Evolutionary conservation across 192 early-diverging fungal genomes (phyloP), one percentile per base, ranked within the genome.

Genomic region (Phlyctochytrium arcticum): DNA sequence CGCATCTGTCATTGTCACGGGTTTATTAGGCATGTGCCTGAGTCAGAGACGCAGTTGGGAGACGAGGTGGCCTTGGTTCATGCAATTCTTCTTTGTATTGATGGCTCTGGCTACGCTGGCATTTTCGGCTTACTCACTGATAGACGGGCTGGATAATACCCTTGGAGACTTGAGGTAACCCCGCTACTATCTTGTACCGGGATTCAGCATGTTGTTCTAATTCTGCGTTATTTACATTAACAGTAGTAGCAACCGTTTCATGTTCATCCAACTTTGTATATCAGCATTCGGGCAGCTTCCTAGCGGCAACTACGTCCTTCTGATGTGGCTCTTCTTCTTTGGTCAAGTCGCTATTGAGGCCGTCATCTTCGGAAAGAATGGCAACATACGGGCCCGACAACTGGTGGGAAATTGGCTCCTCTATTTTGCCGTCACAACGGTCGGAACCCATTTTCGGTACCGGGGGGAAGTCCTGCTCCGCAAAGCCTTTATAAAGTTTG

Each of bases 271-370:
- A 54, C 49, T 49, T 6, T 26, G 30, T 10, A 57, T 65, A 32
- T 24, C 36, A 19, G 64, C 23, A 15, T 55, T 65, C 30, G 54
- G 33, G 8, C 64, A 36, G 31, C 35, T 65, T 29, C 64, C 51
- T 23, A 56, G 54, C 31, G 42, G 47, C 31, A 33, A 57, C 17
- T 17, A 54, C 19, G 54, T 44, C 4, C 15, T 32, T 4, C 21
- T 57, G 7, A 33, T 57, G 5, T 65, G 34, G 36, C 37, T 42
- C 10, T 47, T 65, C 37, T 34, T 42, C 12, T 21, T 57, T n/a
- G 64, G 64, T 10, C 64, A 65, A 30, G 46, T 65, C 42, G 51
- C 6, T 21, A 65, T 68, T 26, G 67, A 68, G 21, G 60, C 32
- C 7, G 19, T 15, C 7, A 17, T 33, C 10, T 42, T 39, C n/a